Evolutionary conservation across 257 asterid species (phyloP), one percentile per base, ranked within the genome.

Genomic region (Scutellaria minor): DNA sequence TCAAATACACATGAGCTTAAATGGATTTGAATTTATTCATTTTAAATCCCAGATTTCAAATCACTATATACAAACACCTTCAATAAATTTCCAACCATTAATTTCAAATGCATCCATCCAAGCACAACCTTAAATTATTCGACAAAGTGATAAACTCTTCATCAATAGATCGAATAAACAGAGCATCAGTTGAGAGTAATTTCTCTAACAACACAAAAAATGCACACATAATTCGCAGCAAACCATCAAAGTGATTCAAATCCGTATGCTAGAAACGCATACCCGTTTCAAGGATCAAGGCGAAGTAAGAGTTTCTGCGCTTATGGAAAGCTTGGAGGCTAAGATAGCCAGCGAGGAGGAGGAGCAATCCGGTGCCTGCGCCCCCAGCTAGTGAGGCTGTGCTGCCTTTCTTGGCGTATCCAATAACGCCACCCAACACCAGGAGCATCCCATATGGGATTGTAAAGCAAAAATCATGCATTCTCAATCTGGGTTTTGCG

Each of bases 381-480:
- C 99, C 99, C 3, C 98, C 99, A 48, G 79, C 97, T 8, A 95
- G 86, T 6, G 99, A 95, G 9, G 96, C 88, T 11, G 70, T 76
- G 86, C 99, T 95, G 67, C 98, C 97, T 77, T 83, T 92, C 83
- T 76, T 87, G 74, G 76, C 78, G 80, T 75, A 95, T 11, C 99
- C 98, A 68, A 95, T 72, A n/a, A 84, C 79, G 77, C 99, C 99
- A 68, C 99, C 98, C 77, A 72, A 59, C 37, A 81, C 84, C 81
- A 95, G 76, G 48, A 92, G 72, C 74, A 95, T 63, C 42, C 97
- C 99, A 66, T 95, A 95, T 11, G 99, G 99, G 81, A 92, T 90
- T 57, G 99, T 95, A 82, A 95, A 88, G 90, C 99, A 92, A 68
- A 95, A 95, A 84, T 95, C 99, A 69, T 92, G 99, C 99, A 95